Evolutionary conservation across 805 yeast genomes (phyloP).

Genomic region (Ascoidea tarda): DNA sequence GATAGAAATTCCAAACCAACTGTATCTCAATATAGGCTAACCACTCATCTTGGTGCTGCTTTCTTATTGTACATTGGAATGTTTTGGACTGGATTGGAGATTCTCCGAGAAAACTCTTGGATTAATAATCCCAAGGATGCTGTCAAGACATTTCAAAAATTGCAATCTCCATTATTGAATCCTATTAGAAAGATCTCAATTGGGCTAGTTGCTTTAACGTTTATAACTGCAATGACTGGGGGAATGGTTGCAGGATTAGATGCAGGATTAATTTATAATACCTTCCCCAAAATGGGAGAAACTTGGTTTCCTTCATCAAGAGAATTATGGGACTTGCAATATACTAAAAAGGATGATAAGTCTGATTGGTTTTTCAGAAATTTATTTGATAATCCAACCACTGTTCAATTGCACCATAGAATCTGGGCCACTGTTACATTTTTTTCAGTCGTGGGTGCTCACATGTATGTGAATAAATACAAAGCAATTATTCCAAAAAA

Average conservation of each 20-base stretch:
- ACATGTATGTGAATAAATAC: constrained; percentile 46
- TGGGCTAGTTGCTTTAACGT: constrained; percentile 55
- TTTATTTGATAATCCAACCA: constrained; percentile 85
- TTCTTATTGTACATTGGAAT: constrained; percentile 78
- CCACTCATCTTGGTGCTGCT: constrained; percentile 91
- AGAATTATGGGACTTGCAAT: constrained; percentile 69
- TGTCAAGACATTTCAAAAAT: constrained; percentile 34
- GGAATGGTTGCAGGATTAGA: constrained; percentile 97
- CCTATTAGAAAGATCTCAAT: constrained; percentile 40
- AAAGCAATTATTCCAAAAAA: constrained; percentile 41
- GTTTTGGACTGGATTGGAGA: constrained; percentile 80
- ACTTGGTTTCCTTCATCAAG: constrained; percentile 50
- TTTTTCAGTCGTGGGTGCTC: constrained; percentile 52
- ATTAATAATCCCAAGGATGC: constrained; percentile 50
- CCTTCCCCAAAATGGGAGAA: constrained; percentile 91
- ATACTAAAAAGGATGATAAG: constrained; percentile 48
- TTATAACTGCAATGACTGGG: constrained; percentile 91
- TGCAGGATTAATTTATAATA: constrained; percentile 92
- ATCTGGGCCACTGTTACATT: constrained; percentile 74
- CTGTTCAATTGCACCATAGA: constrained; percentile 89
- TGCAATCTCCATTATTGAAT: constrained; percentile 46
- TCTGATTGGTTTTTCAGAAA: constrained; percentile 87
- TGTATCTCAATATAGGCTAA: constrained; percentile 86
- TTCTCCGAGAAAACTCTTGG: constrained; percentile 62
- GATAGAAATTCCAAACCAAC: constrained; percentile 91